phyloP scores from a whole-genome alignment of 2,329 filamentous ascomycete genomes.

The Emydomyces testavorans region DNA sequence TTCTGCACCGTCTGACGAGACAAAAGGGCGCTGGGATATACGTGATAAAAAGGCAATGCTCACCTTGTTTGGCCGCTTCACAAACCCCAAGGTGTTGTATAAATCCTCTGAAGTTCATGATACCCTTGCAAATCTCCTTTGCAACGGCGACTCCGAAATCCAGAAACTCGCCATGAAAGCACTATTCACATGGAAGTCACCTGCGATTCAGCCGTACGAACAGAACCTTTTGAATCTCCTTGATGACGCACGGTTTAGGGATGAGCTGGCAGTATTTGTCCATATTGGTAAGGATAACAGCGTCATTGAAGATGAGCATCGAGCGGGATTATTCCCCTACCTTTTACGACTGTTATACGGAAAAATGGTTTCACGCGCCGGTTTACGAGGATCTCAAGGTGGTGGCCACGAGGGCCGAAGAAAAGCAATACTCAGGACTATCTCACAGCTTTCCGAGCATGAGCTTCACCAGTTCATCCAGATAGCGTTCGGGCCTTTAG shows the following conservation, averaged over 20 bases:
- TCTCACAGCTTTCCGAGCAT: constrained; percentile 62
- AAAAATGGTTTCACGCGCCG: constrained; percentile 71
- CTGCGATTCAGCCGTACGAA: constrained; percentile 62
- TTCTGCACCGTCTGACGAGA: constrained; percentile 12
- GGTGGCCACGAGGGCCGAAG: constrained; percentile 65
- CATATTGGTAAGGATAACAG: constrained; percentile 55
- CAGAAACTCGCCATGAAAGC: constrained; percentile 77
- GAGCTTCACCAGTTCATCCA: constrained; percentile 73
- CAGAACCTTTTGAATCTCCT: constrained; percentile 77
- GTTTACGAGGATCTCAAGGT: constrained; percentile 62
- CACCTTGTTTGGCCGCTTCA: constrained; percentile 68
- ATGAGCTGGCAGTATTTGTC: constrained; percentile 83
- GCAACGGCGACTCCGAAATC: constrained; percentile 81
- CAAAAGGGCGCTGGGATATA: constrained; percentile 32
- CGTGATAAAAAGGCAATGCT: constrained; percentile 74
- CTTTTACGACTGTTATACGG: constrained; percentile 81
- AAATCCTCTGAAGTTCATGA: constrained; percentile 63
- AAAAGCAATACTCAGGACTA: constrained; percentile 58
- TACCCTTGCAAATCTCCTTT: constrained; percentile 61
- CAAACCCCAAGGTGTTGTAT: constrained; percentile 75
- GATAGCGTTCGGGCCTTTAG: constrained; percentile 64
- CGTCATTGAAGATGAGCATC: constrained; percentile 61
- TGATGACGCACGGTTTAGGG: constrained; percentile 83
- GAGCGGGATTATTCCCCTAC: constrained; percentile 65
- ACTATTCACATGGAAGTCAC: constrained; percentile 78